Conservation (phyloP, 192 early-diverging fungal genomes). For the Powellomyces hirtus region DNA sequence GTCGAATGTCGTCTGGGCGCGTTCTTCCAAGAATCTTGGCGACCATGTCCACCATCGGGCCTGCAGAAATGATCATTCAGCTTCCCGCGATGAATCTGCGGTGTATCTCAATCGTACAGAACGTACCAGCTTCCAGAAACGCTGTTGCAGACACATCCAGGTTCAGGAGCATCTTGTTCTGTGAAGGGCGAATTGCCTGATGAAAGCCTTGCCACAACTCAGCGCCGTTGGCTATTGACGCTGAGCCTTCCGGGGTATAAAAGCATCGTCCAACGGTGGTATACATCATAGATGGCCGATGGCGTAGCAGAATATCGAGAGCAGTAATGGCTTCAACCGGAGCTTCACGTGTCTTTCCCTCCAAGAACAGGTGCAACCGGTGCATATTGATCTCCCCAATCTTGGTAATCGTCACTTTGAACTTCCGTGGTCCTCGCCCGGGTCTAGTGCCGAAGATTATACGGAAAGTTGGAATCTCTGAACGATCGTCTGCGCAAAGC, state of each 20-base stretch:
- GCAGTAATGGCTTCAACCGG: conserved; percentile 51
- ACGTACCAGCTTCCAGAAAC: conserved; percentile 50
- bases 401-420: conserved; percentile 66
- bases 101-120: no score
- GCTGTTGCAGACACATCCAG: conserved; percentile 62
- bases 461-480: no score
- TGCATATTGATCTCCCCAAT: conserved; percentile 66
- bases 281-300: conserved; percentile 72
- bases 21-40: conserved; percentile 60
- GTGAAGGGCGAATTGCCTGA: conserved; percentile 78
- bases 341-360: conserved; percentile 42
- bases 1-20: conserved; percentile 43
- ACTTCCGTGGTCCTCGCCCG: conserved; percentile 45
- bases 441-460: no score
- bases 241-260: conserved; percentile 68
- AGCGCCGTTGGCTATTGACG: conserved; percentile 65
- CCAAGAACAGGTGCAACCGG: conserved; percentile 42
- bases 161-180: conserved; percentile 59
- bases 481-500: no score
- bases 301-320: conserved; percentile 82
- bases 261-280: conserved; percentile 85
- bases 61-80: no score
- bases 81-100: no score
- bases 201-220: conserved; percentile 95
- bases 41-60: conserved; percentile 69